phyloP scores from a whole-genome alignment of 2,329 filamentous ascomycete genomes.

The Albifimbria verrucaria region DNA sequence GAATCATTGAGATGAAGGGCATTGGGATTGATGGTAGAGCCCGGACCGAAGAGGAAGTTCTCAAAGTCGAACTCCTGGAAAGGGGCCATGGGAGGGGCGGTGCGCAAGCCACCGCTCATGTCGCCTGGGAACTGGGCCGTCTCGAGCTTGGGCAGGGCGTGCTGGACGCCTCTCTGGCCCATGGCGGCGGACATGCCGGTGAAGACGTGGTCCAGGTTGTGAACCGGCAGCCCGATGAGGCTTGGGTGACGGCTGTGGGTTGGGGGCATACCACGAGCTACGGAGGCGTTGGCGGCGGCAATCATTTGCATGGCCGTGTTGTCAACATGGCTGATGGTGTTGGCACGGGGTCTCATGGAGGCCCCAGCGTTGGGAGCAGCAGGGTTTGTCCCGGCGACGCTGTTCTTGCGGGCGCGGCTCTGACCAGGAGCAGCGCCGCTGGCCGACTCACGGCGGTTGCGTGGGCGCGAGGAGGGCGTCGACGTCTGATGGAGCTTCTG shows the following conservation, averaged over 20 bases:
- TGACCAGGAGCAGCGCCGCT: slow-evolving; percentile 65
- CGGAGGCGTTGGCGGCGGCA: slow-evolving; percentile 54
- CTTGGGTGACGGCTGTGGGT: slow-evolving; percentile 72
- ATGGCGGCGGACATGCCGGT: slow-evolving; percentile 69
- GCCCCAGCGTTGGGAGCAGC: slow-evolving; percentile 43
- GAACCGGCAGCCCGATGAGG: slow-evolving; percentile 63
- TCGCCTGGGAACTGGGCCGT: slow-evolving; percentile 71
- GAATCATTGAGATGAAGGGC: slow-evolving; percentile 82
- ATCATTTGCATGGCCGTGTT: slow-evolving; percentile 70
- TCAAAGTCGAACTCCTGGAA: slow-evolving; percentile 54
- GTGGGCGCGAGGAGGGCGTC: slow-evolving; percentile 79
- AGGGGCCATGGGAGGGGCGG: slow-evolving; percentile 66
- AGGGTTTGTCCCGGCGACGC: slow-evolving; percentile 61
- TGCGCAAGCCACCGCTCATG: slow-evolving; percentile 66
- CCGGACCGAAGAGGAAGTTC: slow-evolving; percentile 65
- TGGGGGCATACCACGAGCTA: slow-evolving; percentile 44
- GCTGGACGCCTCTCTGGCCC: slow-evolving; percentile 62
- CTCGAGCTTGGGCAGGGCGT: slow-evolving; percentile 78
- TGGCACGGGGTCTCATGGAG: slow-evolving; percentile 81
- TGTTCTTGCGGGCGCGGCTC: slow-evolving; percentile 86
- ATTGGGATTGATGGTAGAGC: slow-evolving; percentile 65
- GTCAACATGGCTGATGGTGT: slow-evolving; percentile 95
- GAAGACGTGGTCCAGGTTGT: slow-evolving; percentile 61
- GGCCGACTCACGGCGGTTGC: slow-evolving; percentile 86
- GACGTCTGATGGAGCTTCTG: slow-evolving; percentile 97